A percentile compares a stretch with the other conserved stretches of the same genome.
Evolutionary conservation across 2,329 filamentous ascomycete species (phyloP).

Genomic region (Penicillium paneum): DNA sequence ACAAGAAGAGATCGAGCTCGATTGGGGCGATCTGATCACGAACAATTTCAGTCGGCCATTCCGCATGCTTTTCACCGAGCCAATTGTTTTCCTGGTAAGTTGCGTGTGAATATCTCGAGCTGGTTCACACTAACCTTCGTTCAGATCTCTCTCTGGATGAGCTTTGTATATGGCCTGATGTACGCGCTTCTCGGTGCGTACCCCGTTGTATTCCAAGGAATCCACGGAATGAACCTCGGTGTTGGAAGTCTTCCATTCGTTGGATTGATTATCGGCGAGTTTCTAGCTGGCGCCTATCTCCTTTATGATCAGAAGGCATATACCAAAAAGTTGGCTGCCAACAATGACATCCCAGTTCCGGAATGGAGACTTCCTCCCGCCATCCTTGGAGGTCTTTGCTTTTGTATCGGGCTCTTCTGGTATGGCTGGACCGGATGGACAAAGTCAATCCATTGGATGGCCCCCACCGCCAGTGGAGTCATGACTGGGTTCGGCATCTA

Average conservation of each 20-base stretch:
- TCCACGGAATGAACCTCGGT: conserved; percentile 32
- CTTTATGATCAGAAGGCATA: conserved; percentile 28
- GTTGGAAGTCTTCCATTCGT: conserved; percentile 33
- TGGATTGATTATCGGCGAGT: conserved; percentile 30
- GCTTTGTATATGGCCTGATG: conserved; percentile 34
- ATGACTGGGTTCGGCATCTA: conserved; percentile 34
- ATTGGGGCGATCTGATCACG: conserved; percentile 47
- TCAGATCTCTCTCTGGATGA: conserved; percentile 30
- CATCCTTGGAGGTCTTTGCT: conserved; percentile 32
- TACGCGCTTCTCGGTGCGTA: conserved; percentile 32
- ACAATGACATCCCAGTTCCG: conserved; percentile 30
- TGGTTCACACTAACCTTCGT: not conserved
- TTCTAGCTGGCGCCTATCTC: conserved; percentile 28
- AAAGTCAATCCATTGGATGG: conserved; percentile 35
- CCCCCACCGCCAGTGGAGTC: conserved; percentile 33
- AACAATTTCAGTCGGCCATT: conserved; percentile 49
- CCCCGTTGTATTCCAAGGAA: conserved; percentile 29
- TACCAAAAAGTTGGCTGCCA: conserved; percentile 28
- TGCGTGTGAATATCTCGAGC: accelerated
- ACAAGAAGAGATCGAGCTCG: conserved; percentile 53
- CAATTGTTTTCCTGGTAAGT: conserved; percentile 35
- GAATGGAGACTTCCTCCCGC: conserved; percentile 35
- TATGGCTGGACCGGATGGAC: conserved; percentile 37
- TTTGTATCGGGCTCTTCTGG: conserved; percentile 39
- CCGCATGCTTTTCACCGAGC: conserved; percentile 41